Evolutionary conservation across 345 rosid species (phyloP), one percentile per base, ranked within the genome.

Genomic region (Carallia brachiata): DNA sequence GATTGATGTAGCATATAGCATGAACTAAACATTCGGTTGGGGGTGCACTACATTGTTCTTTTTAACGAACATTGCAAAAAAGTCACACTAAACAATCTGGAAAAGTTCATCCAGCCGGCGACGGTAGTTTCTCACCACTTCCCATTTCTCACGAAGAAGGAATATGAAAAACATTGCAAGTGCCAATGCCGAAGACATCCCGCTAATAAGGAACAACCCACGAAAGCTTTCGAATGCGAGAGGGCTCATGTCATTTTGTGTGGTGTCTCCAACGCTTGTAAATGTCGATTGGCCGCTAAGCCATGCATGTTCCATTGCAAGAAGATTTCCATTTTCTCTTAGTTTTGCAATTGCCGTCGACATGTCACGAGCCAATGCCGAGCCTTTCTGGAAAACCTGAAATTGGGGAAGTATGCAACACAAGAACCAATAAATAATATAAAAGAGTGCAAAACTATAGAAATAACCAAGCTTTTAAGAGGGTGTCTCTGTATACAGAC

Each of bases 261-360:
- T 23, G 6, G 19, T 13, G 17, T 39, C 53, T 18, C 16, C 16
- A 7, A 39, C 36, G 4, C 28, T 9, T 23, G 34, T 7, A 18
- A 27, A 2, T 1, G 8, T 40, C 23, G 66, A 37, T 18, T 23
- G 66, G 34, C 7, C 19, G 23, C 47, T 44, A 12, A 37, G 9
- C 66, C 39, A 59, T 32, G n/a, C 37, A 59, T 59, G 31, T 59
- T 59, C 62, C 18, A 59, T 59, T 5, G 36, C 36, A 30, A n/a
- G 6, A 59, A 59, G 39, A 39, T 59, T 59, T 59, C 62, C 62
- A 31, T 59, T 39, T 59, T 59, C 39, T 32, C 62, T 44, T 12
- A 44, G 50, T 44, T 2, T 44, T 13, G 50, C 50, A 12, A 44
- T 44, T 44, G 50, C 50, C 5, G 16, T 44, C 0, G 50, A 44